Percentiles rank a stretch among this genome's conserved stretches.
Conservation (phyloP, 768 basidiomycete genomes). For the Trametes cingulata region DNA sequence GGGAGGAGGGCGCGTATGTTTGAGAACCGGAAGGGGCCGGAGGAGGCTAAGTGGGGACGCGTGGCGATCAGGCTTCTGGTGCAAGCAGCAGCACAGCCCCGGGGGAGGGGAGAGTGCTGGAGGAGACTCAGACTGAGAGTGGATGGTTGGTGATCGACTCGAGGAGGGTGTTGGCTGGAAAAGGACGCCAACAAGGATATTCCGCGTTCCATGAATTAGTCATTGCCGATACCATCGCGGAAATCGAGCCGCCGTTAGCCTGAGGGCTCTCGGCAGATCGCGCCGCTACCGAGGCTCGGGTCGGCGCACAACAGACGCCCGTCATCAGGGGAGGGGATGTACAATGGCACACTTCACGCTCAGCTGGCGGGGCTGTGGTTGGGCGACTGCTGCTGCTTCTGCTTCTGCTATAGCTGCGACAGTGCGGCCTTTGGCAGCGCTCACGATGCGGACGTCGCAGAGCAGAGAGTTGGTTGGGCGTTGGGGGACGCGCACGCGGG, state of each 20-base stretch:
- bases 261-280: conserved; percentile 16
- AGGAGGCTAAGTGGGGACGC: background rate
- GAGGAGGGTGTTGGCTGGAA: too few species aligned
- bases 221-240: conserved; percentile 18
- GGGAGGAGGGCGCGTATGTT: background rate
- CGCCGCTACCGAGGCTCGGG: conserved; percentile 17
- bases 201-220: conserved; percentile 6
- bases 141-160: too few species aligned
- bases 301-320: background rate
- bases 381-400: too few species aligned
- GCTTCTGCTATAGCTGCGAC: too few species aligned
- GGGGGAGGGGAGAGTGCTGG: background rate
- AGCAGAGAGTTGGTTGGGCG: background rate
- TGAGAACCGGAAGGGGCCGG: background rate
- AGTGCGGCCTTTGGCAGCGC: too few species aligned
- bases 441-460: background rate
- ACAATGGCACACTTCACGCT: too few species aligned
- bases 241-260: conserved; percentile 13
- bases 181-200: background rate
- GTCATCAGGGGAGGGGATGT: background rate
- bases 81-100: conserved; percentile 6
- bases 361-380: too few species aligned
- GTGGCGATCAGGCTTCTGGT: conserved; percentile 8
- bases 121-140: too few species aligned
- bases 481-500: background rate